Percentiles rank a stretch among this genome's conserved stretches.
Conservation (phyloP, 306 rosid genomes). For the Prunus mume region DNA sequence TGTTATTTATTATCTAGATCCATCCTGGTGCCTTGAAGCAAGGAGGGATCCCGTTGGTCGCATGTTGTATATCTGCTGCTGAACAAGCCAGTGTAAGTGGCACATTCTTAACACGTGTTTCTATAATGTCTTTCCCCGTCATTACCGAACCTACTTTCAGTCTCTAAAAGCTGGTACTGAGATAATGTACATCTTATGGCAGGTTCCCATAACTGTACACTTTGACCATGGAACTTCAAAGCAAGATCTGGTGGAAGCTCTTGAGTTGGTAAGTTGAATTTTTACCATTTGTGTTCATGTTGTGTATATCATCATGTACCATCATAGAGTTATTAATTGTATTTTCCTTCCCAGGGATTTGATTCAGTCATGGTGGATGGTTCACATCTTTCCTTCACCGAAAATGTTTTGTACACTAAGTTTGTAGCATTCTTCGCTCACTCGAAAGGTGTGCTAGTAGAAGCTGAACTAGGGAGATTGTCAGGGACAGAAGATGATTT, state of each 20-base stretch:
- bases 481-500: constrained; percentile 96
- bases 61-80: constrained; percentile 89
- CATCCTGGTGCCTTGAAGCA: constrained; percentile 86
- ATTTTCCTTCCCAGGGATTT: constrained; percentile 62
- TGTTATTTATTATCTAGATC: constrained; percentile 52
- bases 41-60: constrained; percentile 89
- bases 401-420: constrained; percentile 72
- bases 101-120: neutral
- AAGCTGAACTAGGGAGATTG: constrained; percentile 93
- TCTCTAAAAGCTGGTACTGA: neutral
- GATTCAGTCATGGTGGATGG: constrained; percentile 94
- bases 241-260: constrained; percentile 79
- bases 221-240: constrained; percentile 92
- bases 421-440: constrained; percentile 70
- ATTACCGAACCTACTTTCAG: neutral
- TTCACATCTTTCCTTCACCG: constrained; percentile 78
- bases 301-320: constrained; percentile 10
- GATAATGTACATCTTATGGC: constrained; percentile 26
- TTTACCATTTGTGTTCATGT: constrained; percentile 17
- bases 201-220: constrained; percentile 92
- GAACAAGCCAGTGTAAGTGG: constrained; percentile 80
- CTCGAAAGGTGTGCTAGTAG: constrained; percentile 74
- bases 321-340: constrained; percentile 13
- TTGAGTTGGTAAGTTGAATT: constrained; percentile 63
- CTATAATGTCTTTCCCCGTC: neutral